These are phyloP conservation scores for Taphrina flavorubra DNA, from an alignment of 1,139 yeast genomes.

Conservation along the genomic window DNA sequence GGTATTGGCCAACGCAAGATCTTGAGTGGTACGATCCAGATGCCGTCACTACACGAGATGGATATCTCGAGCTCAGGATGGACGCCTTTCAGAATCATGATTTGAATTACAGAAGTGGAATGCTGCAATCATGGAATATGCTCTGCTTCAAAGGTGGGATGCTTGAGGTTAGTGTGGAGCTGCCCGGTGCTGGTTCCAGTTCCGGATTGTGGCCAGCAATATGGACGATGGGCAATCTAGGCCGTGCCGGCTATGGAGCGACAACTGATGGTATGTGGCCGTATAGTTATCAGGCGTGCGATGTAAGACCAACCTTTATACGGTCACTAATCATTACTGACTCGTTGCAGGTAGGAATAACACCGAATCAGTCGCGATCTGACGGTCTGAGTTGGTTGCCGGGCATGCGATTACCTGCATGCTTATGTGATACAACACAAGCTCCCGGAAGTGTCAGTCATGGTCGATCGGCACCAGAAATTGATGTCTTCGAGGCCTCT, in stretches of 20 bases:
- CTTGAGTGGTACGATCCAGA: conserved; percentile 91
- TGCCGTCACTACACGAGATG: conserved; percentile 71
- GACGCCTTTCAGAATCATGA: conserved; percentile 77
- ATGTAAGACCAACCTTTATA: conserved; percentile 52
- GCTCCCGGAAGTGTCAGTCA: conserved; percentile 54
- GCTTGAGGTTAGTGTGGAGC: conserved; percentile 69
- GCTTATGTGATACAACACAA: conserved; percentile 82
- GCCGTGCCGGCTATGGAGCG: conserved; percentile 80
- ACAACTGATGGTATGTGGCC: conserved; percentile 90
- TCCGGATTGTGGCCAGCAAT: conserved; percentile 89
- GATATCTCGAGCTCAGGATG: conserved; percentile 67
- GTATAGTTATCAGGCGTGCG: conserved; percentile 78
- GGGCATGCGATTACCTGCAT: conserved; percentile 71
- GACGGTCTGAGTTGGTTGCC: conserved; percentile 82
- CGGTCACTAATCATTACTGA: not conserved
- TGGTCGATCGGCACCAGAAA: conserved; percentile 91
- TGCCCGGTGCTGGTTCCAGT: conserved; percentile 72
- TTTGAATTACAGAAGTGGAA: conserved; percentile 77
- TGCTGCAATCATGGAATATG: conserved; percentile 85
- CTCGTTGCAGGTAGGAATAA: conserved; percentile 54
- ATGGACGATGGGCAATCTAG: conserved; percentile 87
- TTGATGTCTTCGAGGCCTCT: conserved; percentile 82
- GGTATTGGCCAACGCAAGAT: conserved; percentile 80
- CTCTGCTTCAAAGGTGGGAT: conserved; percentile 79
- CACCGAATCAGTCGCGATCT: conserved; percentile 82